A percentile compares a stretch with the other conserved stretches of the same genome.
phyloP scores from a whole-genome alignment of 2,329 filamentous ascomycete species.

The Xylariaceae sp. region DNA sequence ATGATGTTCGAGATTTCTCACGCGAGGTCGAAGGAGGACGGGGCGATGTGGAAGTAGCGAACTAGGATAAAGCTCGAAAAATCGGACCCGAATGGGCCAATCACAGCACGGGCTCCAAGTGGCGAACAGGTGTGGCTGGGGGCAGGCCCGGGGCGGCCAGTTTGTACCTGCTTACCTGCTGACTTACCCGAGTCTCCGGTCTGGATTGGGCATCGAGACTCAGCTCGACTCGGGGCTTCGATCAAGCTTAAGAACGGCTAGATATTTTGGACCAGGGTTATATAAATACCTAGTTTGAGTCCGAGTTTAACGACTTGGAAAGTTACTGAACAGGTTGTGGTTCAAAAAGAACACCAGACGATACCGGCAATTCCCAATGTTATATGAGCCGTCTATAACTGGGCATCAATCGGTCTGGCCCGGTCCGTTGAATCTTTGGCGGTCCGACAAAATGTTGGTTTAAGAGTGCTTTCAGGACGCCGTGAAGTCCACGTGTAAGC shows the following conservation, averaged over 20 bases:
- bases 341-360: not conserved
- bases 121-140: slow-evolving; percentile 16
- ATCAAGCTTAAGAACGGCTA: no score
- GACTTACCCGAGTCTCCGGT: not conserved
- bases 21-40: slow-evolving; percentile 16
- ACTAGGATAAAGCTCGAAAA: slow-evolving; percentile 8
- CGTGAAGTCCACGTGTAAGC: no score
- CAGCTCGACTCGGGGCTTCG: not conserved
- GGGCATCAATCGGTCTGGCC: not conserved
- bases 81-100: slow-evolving; percentile 4
- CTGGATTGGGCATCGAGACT: not conserved
- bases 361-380: not conserved
- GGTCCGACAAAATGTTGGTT: not conserved
- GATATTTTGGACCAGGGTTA: no score
- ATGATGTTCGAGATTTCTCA: slow-evolving; percentile 19
- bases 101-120: slow-evolving; percentile 8
- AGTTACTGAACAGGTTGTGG: no score
- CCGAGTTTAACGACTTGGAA: no score
- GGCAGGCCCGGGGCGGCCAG: not conserved
- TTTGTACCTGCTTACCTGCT: not conserved
- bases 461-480: not conserved
- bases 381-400: not conserved
- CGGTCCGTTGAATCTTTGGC: not conserved
- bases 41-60: slow-evolving; percentile 12
- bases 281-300: no score